phyloP scores from a whole-genome alignment of 2,329 filamentous ascomycete species.

The Paecilomyces sp. region DNA sequence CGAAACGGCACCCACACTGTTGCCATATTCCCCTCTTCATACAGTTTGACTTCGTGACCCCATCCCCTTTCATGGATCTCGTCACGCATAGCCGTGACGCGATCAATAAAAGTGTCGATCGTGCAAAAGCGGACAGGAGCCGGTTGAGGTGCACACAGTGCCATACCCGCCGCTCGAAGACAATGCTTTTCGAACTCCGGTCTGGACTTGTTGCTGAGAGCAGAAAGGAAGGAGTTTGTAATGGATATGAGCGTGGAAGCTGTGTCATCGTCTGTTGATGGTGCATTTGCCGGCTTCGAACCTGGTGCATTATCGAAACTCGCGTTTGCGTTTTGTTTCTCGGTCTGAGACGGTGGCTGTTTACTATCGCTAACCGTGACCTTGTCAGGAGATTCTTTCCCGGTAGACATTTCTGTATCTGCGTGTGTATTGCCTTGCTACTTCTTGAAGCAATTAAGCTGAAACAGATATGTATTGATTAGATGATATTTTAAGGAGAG shows the following conservation, averaged over 20 bases:
- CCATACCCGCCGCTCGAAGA: constrained; percentile 26
- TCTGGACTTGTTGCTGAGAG: constrained; percentile 22
- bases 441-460: neutral
- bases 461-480: neutral
- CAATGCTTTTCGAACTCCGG: constrained; percentile 27
- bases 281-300: neutral
- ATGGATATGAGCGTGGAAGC: constrained; percentile 19
- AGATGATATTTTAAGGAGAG: neutral
- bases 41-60: constrained; percentile 26
- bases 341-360: neutral
- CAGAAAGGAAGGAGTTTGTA: constrained; percentile 22
- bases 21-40: constrained; percentile 21
- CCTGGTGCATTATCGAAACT: neutral
- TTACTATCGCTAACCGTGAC: neutral
- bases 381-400: neutral
- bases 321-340: neutral
- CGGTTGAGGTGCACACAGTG: constrained; percentile 23
- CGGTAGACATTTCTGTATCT: neutral
- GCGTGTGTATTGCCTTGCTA: neutral
- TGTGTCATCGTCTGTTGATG: constrained; percentile 6
- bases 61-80: constrained; percentile 29
- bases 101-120: constrained; percentile 27
- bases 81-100: constrained; percentile 18
- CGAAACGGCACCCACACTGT: constrained; percentile 29
- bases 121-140: constrained; percentile 26